Evolutionary conservation across 768 basidiomycete genomes (phyloP), one percentile per base, ranked within the genome.

Genomic region (Kwoniella dendrophila): DNA sequence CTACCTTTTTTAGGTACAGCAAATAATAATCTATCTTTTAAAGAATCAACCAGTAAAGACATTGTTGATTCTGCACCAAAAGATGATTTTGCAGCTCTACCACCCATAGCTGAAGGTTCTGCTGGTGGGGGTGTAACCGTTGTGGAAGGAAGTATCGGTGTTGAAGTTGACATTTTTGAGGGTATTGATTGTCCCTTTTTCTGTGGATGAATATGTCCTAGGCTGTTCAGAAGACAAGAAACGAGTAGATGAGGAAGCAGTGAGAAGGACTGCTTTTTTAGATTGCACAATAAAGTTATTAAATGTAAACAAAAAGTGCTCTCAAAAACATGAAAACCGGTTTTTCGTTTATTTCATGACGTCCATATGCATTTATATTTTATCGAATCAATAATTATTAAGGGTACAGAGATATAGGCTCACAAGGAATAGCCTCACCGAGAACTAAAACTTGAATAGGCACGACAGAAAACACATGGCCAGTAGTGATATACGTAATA

Each of bases 1-100:
- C 95, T 61, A 88, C 95, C 95, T 86, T 98, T 99, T 83, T 98
- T 98, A 1, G 95, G 95, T 70, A 99, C 90, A 8, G 94, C 95
- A 70, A 99, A 95, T 38, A 99, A 83, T 63, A 95, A 75, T 43
- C 93, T 86, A 48, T 91, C 92, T 63, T 90, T 84, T 56, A 98
- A 84, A 20, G 87, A 81, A 67, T 92, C 90, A n/a, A 84, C 77
- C 77, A 92, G 87, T 85, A 81, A 58, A 33, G 79, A 76, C 79
- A 86, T 73, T 12, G 76, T 68, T 2, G 67, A 70, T 41, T 78
- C 75, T 32, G 71, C 71, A 2, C 74, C 77, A 54, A 78, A 78
- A 24, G 75, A 66, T 18, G 66, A 69, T 51, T 60, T 64, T 27
- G 56, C 30, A 12, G 57, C 54, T 61, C 54, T 56, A 30, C 20